Conservation (phyloP, 176 grass and related monocot species). For the Paspalum vaginatum region DNA sequence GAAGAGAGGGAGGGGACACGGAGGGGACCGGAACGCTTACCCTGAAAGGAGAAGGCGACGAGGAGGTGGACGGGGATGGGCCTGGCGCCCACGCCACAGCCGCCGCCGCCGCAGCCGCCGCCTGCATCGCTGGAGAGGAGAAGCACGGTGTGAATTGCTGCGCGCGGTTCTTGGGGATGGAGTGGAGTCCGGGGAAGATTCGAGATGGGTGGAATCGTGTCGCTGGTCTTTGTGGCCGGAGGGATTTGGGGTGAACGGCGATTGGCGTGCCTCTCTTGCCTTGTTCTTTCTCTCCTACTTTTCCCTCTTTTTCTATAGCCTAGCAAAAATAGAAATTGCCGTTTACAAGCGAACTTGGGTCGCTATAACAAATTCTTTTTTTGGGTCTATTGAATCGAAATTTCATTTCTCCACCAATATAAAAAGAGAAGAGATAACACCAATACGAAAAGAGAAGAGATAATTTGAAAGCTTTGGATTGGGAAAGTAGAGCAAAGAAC, state of each 20-base stretch:
- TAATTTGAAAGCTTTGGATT: too few relatives aligned
- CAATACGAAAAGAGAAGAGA: too few relatives aligned
- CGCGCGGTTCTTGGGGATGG: constrained; percentile 28
- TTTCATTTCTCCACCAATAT: too few relatives aligned
- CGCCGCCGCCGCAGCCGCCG: constrained; percentile 50
- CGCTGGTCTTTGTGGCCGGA: constrained; percentile 23
- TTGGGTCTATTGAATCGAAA: too few relatives aligned
- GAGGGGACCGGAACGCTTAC: constrained; percentile 28
- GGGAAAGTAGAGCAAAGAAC: too few relatives aligned
- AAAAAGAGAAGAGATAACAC: too few relatives aligned
- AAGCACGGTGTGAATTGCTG: not conserved
- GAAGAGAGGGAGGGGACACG: not conserved
- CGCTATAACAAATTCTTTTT: too few relatives aligned
- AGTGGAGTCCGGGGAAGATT: not conserved
- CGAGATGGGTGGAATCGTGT: constrained; percentile 4
- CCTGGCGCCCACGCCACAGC: constrained; percentile 37
- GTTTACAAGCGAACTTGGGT: too few relatives aligned
- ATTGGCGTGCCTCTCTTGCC: not conserved
- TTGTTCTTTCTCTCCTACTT: not conserved
- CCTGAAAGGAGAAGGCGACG: constrained; percentile 28
- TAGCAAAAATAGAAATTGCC: too few relatives aligned
- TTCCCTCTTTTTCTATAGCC: not conserved
- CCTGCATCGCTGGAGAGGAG: constrained; percentile 50
- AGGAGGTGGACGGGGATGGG: constrained; percentile 53
- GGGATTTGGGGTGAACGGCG: not conserved